phyloP scores from a whole-genome alignment of 768 basidiomycete genomes.

The Kwoniella bestiolae region DNA sequence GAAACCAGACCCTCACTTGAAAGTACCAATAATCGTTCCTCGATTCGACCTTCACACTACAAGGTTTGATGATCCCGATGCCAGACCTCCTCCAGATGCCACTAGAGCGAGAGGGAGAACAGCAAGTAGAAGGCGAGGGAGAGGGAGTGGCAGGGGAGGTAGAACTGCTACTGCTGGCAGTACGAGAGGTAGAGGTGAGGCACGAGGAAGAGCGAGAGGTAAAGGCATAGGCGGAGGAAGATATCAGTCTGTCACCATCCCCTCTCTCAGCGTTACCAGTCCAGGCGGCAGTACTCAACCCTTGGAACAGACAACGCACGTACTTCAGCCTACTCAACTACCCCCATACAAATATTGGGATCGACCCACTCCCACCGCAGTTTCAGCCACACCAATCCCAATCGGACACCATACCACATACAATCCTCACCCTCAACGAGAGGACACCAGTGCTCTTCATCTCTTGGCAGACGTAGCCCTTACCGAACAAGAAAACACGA shows the following conservation, averaged over 20 bases:
- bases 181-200: not conserved
- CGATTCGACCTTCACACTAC: no score
- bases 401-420: not conserved
- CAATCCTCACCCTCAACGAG: not conserved
- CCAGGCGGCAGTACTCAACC: not conserved
- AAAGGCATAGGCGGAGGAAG: not conserved
- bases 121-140: no score
- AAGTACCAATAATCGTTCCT: no score
- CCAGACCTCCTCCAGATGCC: not conserved
- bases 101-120: not conserved
- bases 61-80: not conserved
- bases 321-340: not conserved
- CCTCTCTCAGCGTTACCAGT: not conserved
- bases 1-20: no score
- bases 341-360: not conserved
- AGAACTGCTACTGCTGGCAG: not conserved
- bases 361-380: not conserved
- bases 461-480: not conserved
- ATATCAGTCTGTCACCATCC: not conserved
- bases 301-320: not conserved
- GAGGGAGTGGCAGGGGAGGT: not conserved
- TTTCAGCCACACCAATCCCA: no score
- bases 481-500: not conserved
- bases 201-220: not conserved
- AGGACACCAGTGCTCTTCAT: not conserved